These are phyloP conservation scores for Sclerotinia sclerotiorum DNA, from an alignment of 2,329 filamentous ascomycete genomes.

Conservation along the genomic window DNA sequence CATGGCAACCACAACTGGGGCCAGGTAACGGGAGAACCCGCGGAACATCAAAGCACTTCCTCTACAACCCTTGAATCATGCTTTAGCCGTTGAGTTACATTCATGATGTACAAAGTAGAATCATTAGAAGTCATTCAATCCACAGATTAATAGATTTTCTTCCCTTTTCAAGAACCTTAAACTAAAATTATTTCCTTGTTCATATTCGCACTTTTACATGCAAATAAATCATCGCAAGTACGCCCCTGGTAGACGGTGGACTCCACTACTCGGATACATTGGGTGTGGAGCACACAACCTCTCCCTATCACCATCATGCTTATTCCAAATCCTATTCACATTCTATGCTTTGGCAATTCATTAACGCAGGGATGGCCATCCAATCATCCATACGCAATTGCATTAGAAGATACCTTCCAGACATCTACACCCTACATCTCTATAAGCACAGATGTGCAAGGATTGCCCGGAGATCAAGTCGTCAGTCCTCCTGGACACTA, in stretches of 20 bases:
- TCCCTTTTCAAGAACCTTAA: not conserved
- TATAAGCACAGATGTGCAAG: constrained; percentile 49
- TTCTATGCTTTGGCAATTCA: constrained; percentile 39
- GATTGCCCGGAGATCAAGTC: constrained; percentile 54
- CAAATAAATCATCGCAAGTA: not conserved
- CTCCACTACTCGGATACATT: constrained; percentile 2
- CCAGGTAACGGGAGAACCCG: constrained; percentile 1
- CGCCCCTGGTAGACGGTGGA: not conserved
- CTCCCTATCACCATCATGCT: constrained; percentile 29
- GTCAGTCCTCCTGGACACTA: constrained; percentile 37
- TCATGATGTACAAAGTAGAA: not conserved
- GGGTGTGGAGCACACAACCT: not conserved
- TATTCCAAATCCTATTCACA: constrained; percentile 29
- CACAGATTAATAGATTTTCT: not conserved
- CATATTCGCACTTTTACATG: not conserved
- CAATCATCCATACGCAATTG: constrained; percentile 54
- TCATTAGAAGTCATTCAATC: not conserved
- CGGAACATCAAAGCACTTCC: not conserved
- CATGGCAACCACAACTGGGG: constrained; percentile 1
- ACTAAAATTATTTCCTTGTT: not conserved
- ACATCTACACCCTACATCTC: constrained; percentile 47
- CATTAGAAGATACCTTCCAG: constrained; percentile 49
- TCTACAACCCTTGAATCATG: not conserved
- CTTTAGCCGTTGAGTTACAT: not conserved
- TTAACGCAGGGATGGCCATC: constrained; percentile 56